These are phyloP conservation scores for Arabidopsis hybrid DNA, from an alignment of 441 rosid genomes.

Conservation along the genomic window DNA sequence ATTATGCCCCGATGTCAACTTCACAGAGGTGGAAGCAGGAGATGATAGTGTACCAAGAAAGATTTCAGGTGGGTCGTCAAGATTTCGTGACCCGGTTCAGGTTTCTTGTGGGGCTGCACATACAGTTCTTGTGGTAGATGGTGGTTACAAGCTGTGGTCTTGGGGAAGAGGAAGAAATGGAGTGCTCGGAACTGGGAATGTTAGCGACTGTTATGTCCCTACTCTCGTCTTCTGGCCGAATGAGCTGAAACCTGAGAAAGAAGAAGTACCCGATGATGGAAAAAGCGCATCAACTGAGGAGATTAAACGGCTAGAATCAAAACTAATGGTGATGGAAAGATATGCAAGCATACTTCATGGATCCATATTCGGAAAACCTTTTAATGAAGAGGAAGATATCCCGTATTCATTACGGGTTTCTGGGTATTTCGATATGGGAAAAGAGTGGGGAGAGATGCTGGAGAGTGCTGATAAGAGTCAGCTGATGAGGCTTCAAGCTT, in stretches of 20 bases:
- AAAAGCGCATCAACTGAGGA: constrained; percentile 66
- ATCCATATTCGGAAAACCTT: constrained; percentile 78
- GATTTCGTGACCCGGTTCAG: constrained; percentile 66
- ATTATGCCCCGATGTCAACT: constrained; percentile 82
- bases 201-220: constrained; percentile 57
- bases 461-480: constrained; percentile 70
- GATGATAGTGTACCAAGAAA: constrained; percentile 70
- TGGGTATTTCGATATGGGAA: constrained; percentile 65
- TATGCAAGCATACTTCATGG: constrained; percentile 86
- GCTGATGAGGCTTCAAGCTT: constrained; percentile 75
- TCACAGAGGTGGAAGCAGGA: constrained; percentile 65
- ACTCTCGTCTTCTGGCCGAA: constrained; percentile 64
- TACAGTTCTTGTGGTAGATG: constrained; percentile 70
- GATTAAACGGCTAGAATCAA: constrained; percentile 65
- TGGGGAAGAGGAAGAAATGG: constrained; percentile 98
- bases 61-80: constrained; percentile 52
- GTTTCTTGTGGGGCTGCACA: constrained; percentile 94
- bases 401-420: constrained; percentile 59
- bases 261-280: constrained; percentile 47
- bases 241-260: constrained; percentile 43
- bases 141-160: constrained; percentile 86
- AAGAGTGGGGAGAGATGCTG: constrained; percentile 83
- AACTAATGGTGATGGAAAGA: constrained; percentile 68
- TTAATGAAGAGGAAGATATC: constrained; percentile 70
- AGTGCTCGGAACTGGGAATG: constrained; percentile 76